Base-by-base conservation (phyloP, 352 stramenopile genomes). In the Globisporangium iwayamae region DNA sequence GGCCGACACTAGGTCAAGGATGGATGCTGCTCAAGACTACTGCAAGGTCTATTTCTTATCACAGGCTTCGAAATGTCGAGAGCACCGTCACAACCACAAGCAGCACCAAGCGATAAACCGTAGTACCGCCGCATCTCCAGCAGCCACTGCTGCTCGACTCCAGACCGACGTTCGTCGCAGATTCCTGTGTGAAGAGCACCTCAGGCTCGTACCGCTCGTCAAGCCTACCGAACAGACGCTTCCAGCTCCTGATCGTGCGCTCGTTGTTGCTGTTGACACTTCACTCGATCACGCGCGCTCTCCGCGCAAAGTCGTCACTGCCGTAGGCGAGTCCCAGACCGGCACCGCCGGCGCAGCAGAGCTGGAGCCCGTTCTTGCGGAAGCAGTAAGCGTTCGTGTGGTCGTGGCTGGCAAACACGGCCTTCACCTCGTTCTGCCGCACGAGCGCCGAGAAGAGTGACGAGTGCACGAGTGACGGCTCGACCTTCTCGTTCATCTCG, bases 331-430 rank as follows among this genome's bases (percentile, higher is more conserved):
- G 34, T 5, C 75, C 73, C 8, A 81, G 68, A 13, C 75, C 78
- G 45, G 78, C 79, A 20, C 73, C 75, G 10, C 77, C 75, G 41
- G 75, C 76, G 34, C 82, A 87, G 56, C 77, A 86, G 2, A 86
- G 63, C 22, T 85, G 79, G 59, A 89, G 54, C 9, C 69, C 65
- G 55, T 78, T 62, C 36, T 41, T 11, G 1, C 13, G 36, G 36
- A 41, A 41, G 7, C 36, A 85, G 68, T 79, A 87, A 36, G 85
- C 77, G 32, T 84, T 87, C 25, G 76, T 57, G 51, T 87, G 79
- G 55, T 87, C 76, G 50, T 87, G 75, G 7, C 79, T 74, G 0
- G 70, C 69, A 38, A 89, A 87, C 3, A 74, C 77, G n/a, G 78
- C 78, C 50, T 87, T 85, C 16, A 89, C 76, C 11, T 57, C 52